Percentiles rank a stretch among this genome's conserved stretches.
Conservation (phyloP, 2,329 filamentous ascomycete species). For the Pseudocercospora fijiensis region DNA sequence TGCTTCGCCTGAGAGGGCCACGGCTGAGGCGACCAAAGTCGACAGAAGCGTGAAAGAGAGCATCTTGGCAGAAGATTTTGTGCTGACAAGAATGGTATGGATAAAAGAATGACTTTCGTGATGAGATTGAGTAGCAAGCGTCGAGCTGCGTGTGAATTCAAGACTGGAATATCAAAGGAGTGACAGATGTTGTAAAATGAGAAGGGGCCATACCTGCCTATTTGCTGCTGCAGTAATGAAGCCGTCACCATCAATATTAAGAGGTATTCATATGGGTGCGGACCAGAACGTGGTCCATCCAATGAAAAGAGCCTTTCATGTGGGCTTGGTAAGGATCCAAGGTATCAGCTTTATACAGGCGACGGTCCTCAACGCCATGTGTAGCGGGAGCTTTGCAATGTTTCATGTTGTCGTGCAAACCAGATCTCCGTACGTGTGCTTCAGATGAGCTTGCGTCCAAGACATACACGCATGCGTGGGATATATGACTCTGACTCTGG, state of each 20-base stretch:
- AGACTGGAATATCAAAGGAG: not conserved
- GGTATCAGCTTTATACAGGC: not conserved
- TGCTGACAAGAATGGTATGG: not conserved
- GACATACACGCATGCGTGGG: too few species aligned
- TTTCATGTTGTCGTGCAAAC: conserved; percentile 14
- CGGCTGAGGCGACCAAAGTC: conserved; percentile 23
- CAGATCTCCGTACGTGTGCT: not conserved
- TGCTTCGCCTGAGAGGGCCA: conserved; percentile 26
- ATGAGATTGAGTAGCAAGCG: not conserved
- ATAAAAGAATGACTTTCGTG: not conserved
- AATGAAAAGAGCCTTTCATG: not conserved
- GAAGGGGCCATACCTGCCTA: not conserved
- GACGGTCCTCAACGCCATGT: not conserved
- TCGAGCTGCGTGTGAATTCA: not conserved
- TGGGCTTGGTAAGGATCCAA: conserved; percentile 2
- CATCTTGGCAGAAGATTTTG: conserved; percentile 14
- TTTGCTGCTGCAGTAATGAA: not conserved
- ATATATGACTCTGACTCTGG: not conserved
- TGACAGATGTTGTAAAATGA: not conserved
- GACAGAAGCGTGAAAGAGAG: conserved; percentile 15
- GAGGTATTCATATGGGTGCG: not conserved
- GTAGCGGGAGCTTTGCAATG: conserved; percentile 3
- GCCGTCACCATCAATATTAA: not conserved
- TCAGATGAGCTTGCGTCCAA: too few species aligned
- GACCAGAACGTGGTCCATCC: not conserved